Conservation (phyloP, 2,329 filamentous ascomycete species). For the Phaeosphaeriaceae sp. region DNA sequence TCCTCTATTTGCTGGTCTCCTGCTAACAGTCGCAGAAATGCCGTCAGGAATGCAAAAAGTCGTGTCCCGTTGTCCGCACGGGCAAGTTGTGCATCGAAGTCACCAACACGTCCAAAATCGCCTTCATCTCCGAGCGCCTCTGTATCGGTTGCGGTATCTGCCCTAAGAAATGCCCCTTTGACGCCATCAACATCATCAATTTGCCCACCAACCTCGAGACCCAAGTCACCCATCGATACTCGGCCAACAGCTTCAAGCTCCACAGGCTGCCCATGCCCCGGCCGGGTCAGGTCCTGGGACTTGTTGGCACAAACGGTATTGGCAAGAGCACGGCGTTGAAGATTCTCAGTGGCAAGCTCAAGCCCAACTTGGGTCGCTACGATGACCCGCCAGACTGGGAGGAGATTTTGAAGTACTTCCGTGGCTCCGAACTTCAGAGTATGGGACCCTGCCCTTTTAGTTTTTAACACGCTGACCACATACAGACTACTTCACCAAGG, state of each 20-base stretch:
- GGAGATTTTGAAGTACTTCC: constrained; percentile 97
- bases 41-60: constrained; percentile 98
- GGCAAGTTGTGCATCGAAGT: constrained; percentile 99
- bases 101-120: constrained; percentile 83
- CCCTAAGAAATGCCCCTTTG: constrained; percentile 98
- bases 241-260: constrained; percentile 99
- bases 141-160: constrained; percentile 99
- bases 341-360: constrained; percentile 97
- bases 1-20: constrained; percentile 22
- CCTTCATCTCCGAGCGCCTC: constrained; percentile 95
- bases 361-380: constrained; percentile 93
- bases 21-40: constrained; percentile 75
- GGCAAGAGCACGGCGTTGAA: constrained; percentile 99
- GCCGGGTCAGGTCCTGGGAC: constrained; percentile 91
- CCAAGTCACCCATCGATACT: constrained; percentile 97
- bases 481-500: constrained; percentile 96
- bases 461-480: constrained; percentile 24
- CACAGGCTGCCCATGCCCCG: constrained; percentile 95
- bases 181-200: constrained; percentile 99
- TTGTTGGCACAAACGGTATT: constrained; percentile 99
- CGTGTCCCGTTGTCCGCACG: constrained; percentile 94
- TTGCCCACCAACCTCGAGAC: constrained; percentile 98
- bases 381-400: constrained; percentile 99
- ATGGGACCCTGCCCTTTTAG: constrained; percentile 44
- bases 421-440: constrained; percentile 97